Evolutionary conservation across 169 alveolate species (phyloP).

Genomic region (Plasmodium fragile): DNA sequence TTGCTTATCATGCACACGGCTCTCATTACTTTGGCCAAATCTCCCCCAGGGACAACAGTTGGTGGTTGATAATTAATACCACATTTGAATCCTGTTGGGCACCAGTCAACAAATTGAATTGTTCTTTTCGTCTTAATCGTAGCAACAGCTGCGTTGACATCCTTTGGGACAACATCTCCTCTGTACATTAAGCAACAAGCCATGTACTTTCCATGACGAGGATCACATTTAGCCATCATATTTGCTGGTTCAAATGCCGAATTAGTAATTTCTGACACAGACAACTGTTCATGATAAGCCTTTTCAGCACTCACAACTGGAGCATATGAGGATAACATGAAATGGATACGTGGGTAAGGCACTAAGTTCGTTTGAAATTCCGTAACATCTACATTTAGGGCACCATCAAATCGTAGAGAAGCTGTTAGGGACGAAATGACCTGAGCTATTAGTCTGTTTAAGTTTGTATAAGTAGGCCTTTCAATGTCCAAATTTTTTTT

Average conservation of each 20-base stretch:
- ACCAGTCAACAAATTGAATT: conserved; percentile 98
- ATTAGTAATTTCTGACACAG: conserved; percentile 98
- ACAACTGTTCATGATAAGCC: conserved; percentile 98
- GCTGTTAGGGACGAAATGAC: conserved; percentile 83
- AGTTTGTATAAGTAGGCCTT: conserved; percentile 98
- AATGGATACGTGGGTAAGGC: conserved; percentile 99
- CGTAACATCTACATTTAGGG: conserved; percentile 97
- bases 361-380: conserved; percentile 99
- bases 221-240: conserved; percentile 99
- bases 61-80: conserved; percentile 99
- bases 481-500: conserved; percentile 97
- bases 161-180: conserved; percentile 99
- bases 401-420: conserved; percentile 97
- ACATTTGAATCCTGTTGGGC: conserved; percentile 98
- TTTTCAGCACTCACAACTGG: conserved; percentile 99
- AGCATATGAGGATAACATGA: conserved; percentile 98
- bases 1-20: conserved; percentile 99
- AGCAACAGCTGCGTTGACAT: conserved; percentile 99
- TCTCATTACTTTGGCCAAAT: conserved; percentile 98
- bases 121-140: conserved; percentile 98
- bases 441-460: conserved; percentile 98
- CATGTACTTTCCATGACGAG: conserved; percentile 98
- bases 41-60: conserved; percentile 99
- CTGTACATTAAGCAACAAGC: conserved; percentile 96
- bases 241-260: conserved; percentile 99